Percentiles rank a stretch among this genome's conserved stretches.
Conservation (phyloP, 805 yeast species). For the Ogataea zsoltii region DNA sequence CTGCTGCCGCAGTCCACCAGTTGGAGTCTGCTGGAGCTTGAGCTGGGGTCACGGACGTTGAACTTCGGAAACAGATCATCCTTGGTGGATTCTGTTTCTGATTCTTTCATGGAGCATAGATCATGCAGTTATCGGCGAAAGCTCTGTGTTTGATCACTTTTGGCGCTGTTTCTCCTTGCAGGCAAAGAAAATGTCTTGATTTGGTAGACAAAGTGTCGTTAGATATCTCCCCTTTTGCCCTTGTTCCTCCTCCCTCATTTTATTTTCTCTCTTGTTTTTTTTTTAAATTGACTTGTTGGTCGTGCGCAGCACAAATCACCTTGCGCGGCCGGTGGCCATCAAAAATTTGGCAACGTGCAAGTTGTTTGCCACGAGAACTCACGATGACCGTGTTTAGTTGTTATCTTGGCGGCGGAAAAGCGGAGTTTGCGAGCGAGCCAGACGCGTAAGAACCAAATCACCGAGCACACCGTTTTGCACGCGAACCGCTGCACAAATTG, state of each 20-base stretch:
- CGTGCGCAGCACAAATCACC: constrained; percentile 1
- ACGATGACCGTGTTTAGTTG: too few relatives aligned
- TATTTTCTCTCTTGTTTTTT: too few relatives aligned
- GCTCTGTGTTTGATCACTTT: too few relatives aligned
- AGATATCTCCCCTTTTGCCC: neutral
- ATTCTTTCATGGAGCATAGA: neutral
- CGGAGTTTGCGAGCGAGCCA: too few relatives aligned
- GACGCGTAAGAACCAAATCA: too few relatives aligned
- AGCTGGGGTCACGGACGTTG: neutral
- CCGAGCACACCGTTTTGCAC: too few relatives aligned
- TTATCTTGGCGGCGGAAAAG: too few relatives aligned
- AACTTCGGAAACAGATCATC: neutral
- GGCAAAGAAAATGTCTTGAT: too few relatives aligned
- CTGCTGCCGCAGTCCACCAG: neutral
- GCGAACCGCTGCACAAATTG: too few relatives aligned
- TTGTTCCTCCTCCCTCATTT: neutral
- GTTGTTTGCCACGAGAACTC: neutral
- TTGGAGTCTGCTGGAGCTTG: neutral
- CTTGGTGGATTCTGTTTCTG: neutral
- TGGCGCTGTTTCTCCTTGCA: too few relatives aligned
- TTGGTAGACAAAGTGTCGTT: too few relatives aligned
- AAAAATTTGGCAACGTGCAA: neutral
- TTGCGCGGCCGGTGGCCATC: constrained; percentile 4
- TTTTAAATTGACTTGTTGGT: neutral
- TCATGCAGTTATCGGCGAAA: too few relatives aligned